Percentiles rank a stretch among this genome's conserved stretches.
These are phyloP conservation scores for Claviceps sorghi DNA, from an alignment of 2,329 filamentous ascomycete species.

Conservation along the genomic window DNA sequence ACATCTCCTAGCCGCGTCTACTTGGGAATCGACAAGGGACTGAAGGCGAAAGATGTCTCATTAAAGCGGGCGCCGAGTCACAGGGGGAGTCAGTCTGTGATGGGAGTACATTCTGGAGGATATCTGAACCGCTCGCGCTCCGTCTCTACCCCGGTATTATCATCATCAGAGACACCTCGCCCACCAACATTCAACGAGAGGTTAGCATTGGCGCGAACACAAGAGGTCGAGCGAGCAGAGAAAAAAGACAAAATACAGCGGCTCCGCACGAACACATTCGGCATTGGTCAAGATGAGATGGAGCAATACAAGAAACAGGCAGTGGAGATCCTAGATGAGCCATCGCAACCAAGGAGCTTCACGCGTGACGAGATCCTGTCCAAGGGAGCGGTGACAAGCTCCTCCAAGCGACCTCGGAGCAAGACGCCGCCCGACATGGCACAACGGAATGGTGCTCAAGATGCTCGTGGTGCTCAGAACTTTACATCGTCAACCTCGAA, in stretches of 20 bases:
- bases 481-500: conserved; percentile 3
- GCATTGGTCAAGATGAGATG: conserved; percentile 42
- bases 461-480: conserved; percentile 9
- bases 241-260: conserved; percentile 37
- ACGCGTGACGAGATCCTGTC: conserved; percentile 49
- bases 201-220: conserved; percentile 52
- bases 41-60: conserved; percentile 68
- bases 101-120: conserved; percentile 16
- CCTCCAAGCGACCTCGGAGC: conserved; percentile 26
- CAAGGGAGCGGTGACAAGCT: conserved; percentile 7
- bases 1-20: conserved; percentile 67
- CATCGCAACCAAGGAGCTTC: conserved; percentile 36
- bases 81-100: conserved; percentile 14
- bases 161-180: conserved; percentile 19
- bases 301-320: conserved; percentile 45
- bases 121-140: conserved; percentile 32
- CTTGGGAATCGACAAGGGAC: conserved; percentile 79
- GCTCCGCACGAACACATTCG: conserved; percentile 41
- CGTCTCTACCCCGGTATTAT: conserved; percentile 14
- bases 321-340: conserved; percentile 36
- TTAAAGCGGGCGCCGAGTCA: conserved; percentile 55
- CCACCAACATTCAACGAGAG: conserved; percentile 67
- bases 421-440: conserved; percentile 24
- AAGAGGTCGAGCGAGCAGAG: conserved; percentile 37
- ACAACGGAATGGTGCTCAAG: conserved; percentile 5